Conservation (phyloP, 805 yeast species). For the Zygotorulaspora danielsina region DNA sequence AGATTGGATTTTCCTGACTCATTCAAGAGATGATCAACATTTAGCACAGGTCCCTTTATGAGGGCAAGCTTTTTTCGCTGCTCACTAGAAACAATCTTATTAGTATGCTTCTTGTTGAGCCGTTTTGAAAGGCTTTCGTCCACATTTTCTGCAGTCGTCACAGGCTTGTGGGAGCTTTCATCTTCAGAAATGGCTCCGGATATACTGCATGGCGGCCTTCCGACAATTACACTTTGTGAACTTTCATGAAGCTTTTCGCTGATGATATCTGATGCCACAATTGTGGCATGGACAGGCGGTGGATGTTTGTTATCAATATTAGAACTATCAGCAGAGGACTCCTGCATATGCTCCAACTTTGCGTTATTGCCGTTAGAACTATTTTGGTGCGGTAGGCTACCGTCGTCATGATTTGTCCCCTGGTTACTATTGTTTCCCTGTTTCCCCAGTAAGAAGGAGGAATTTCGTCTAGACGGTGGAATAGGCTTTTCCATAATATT, state of each 20-base stretch:
- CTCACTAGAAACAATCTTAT: slow-evolving; percentile 49
- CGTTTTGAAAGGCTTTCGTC: neutral
- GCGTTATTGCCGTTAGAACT: neutral
- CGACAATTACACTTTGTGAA: slow-evolving; percentile 29
- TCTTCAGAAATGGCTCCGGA: neutral
- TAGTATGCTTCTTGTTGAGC: slow-evolving; percentile 4
- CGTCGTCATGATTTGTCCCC: slow-evolving; percentile 1
- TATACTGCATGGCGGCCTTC: slow-evolving; percentile 20
- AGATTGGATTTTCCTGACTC: slow-evolving; percentile 41
- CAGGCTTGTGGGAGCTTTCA: neutral
- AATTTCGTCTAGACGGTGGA: slow-evolving; percentile 7
- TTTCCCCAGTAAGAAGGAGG: slow-evolving; percentile 9
- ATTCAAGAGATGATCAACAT: slow-evolving; percentile 60
- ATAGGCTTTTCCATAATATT: slow-evolving; percentile 13
- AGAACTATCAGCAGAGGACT: neutral
- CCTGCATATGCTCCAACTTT: neutral
- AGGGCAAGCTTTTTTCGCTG: slow-evolving; percentile 74
- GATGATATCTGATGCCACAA: slow-evolving; percentile 26
- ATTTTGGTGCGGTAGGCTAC: neutral
- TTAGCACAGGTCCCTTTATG: slow-evolving; percentile 75
- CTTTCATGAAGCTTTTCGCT: slow-evolving; percentile 32
- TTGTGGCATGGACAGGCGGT: slow-evolving; percentile 23
- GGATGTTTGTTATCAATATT: slow-evolving; percentile 9
- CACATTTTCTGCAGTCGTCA: slow-evolving; percentile 1
- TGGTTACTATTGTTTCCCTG: slow-evolving; percentile 2